Evolutionary conservation across 1,139 yeast species (phyloP), one percentile per base, ranked within the genome.

Genomic region (Geotrichum phurueaensis): DNA sequence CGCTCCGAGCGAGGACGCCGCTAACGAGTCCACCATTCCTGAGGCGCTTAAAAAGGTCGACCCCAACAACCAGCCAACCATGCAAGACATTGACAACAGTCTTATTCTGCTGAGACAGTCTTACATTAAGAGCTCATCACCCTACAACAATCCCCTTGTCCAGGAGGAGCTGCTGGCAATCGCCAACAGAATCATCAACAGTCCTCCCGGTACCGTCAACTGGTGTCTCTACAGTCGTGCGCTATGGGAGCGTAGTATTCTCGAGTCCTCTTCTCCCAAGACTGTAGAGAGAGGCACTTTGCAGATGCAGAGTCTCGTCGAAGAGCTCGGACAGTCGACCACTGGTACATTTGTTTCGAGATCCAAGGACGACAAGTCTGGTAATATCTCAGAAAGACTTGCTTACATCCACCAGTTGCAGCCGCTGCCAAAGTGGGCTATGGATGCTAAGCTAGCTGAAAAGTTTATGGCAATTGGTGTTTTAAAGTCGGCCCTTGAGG

Each of bases 211-310:
- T 1, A 69, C 77, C 1, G 81, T 82, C 33, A 87, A 89, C 72
- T 91, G 97, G 96, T 76, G 89, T 0, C 73, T 94, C 3, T 90
- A 86, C 69, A 84, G 95, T 3, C 79, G 95, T 65, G 90, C 96
- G 0, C 77, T 95, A 59, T 92, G 98, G 97, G 89, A 87, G 68
- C 81, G 99, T 71, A 89, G 97, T 13, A 68, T 89, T 20, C 77
- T 92, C 52, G 99, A 95, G 72, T 83, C 96, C 0, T 80, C 80
- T 53, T 86, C 85, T 65, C 85, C 96, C 2, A 85, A 89, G 70
- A 92, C 98, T 0, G 86, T 92, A 25, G 99, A 95, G 74, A 82
- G 99, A 73, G 98, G 98, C 59, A 85, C 92, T 15, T 78, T 94
- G 59, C 99, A 95, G 74, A 86, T 95, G 86, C 95, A 94, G 58